phyloP scores from a whole-genome alignment of 2,329 filamentous ascomycete genomes.

The Penicillium sp. region DNA sequence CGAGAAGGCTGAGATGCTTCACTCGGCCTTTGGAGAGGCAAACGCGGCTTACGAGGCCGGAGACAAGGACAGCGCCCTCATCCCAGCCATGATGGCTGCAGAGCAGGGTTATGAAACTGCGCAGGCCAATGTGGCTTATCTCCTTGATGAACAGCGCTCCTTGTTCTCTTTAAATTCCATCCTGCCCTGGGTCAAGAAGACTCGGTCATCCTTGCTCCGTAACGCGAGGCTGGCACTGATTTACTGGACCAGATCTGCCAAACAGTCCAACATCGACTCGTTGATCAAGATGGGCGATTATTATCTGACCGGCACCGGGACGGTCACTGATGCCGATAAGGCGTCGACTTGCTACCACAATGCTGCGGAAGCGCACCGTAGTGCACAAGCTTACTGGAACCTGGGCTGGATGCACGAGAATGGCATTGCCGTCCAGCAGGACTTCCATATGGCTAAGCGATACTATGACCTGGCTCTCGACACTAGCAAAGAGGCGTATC shows the following conservation, averaged over 20 bases:
- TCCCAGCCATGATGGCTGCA: constrained; percentile 79
- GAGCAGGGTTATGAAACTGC: constrained; percentile 88
- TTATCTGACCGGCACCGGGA: constrained; percentile 78
- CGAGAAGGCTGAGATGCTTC: constrained; percentile 66
- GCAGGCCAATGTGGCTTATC: constrained; percentile 83
- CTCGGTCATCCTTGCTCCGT: constrained; percentile 46
- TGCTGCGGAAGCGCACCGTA: constrained; percentile 84
- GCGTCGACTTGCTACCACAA: constrained; percentile 89
- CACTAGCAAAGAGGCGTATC: constrained; percentile 87
- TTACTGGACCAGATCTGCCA: constrained; percentile 92
- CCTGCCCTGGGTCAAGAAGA: constrained; percentile 45
- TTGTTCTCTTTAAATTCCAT: constrained; percentile 55
- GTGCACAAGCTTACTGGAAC: constrained; percentile 94
- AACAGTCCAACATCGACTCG: constrained; percentile 88
- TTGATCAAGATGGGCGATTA: constrained; percentile 99
- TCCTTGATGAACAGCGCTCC: constrained; percentile 71
- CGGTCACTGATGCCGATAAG: constrained; percentile 68
- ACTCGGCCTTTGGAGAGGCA: constrained; percentile 76
- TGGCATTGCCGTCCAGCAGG: constrained; percentile 83
- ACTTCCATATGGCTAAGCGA: constrained; percentile 93
- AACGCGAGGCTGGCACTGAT: constrained; percentile 70
- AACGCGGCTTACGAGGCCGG: constrained; percentile 76
- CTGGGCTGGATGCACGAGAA: constrained; percentile 99
- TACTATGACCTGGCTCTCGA: constrained; percentile 92
- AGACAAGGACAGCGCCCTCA: constrained; percentile 72